Evolutionary conservation across 495 filamentous ascomycete genomes (phyloP).

Genomic region (Cenococcum geophilum): DNA sequence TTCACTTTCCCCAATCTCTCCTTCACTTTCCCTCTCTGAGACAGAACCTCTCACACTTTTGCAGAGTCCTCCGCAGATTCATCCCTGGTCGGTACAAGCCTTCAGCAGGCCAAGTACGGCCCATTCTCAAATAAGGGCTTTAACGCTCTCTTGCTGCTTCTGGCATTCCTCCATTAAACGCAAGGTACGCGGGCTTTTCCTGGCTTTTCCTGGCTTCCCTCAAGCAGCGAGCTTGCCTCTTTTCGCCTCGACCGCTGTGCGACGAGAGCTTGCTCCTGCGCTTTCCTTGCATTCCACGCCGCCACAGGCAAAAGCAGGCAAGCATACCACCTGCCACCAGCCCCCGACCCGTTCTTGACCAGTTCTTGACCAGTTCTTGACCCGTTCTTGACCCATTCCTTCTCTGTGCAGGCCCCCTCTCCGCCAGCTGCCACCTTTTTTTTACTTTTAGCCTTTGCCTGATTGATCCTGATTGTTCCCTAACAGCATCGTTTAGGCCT

Average conservation of each 20-base stretch:
- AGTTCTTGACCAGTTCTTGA: neutral
- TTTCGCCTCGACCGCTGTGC: slow-evolving; percentile 1
- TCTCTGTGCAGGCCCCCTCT: too few relatives aligned
- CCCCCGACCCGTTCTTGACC: slow-evolving; percentile 8
- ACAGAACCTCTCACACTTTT: slow-evolving; percentile 17
- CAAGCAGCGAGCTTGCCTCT: neutral
- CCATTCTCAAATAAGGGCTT: slow-evolving; percentile 1
- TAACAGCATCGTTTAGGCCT: slow-evolving; percentile 13
- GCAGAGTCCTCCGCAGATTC: slow-evolving; percentile 3
- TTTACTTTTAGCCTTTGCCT: slow-evolving; percentile 20
- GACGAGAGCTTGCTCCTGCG: slow-evolving; percentile 4
- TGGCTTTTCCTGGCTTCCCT: too few relatives aligned
- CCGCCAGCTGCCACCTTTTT: neutral
- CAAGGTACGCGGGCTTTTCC: slow-evolving; percentile 1
- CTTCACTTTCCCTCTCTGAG: slow-evolving; percentile 32
- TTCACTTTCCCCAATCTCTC: slow-evolving; percentile 30
- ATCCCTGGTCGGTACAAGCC: slow-evolving; percentile 8
- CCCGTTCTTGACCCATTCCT: neutral
- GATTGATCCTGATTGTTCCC: slow-evolving; percentile 24
- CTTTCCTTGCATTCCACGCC: slow-evolving; percentile 31
- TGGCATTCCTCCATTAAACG: neutral
- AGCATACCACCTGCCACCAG: too few relatives aligned
- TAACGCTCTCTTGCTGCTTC: neutral
- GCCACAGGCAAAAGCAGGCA: slow-evolving; percentile 12
- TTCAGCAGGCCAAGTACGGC: neutral